Evolutionary conservation across 768 basidiomycete species (phyloP).

Genomic region (Termitomyces titanicus): DNA sequence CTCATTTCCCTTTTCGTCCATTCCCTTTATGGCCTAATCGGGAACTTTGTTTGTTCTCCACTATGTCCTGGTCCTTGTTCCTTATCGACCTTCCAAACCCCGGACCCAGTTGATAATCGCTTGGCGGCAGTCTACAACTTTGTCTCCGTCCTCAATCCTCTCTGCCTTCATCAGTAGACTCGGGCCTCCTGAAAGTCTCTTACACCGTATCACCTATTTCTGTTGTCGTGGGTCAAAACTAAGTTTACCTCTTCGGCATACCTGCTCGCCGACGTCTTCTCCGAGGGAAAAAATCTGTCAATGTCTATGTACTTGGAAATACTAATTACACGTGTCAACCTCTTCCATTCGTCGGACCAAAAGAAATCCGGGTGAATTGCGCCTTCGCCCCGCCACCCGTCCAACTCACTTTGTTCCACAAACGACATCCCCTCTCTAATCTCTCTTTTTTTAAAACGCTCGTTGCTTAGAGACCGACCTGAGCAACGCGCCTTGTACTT

Average conservation of each 20-base stretch:
- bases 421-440: not conserved
- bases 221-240: not conserved
- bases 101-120: not conserved
- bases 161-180: no score
- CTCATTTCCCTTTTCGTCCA: constrained; percentile 13
- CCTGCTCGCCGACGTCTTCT: not conserved
- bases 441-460: no score
- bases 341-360: not conserved
- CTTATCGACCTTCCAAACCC: not conserved
- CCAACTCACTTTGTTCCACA: not conserved
- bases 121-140: not conserved
- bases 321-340: not conserved
- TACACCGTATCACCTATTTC: not conserved
- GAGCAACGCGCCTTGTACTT: not conserved
- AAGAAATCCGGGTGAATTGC: not conserved
- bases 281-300: no score
- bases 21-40: constrained; percentile 13
- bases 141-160: not conserved
- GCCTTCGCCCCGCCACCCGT: not conserved
- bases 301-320: no score
- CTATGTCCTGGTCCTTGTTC: constrained; percentile 16
- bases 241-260: not conserved
- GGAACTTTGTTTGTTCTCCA: constrained; percentile 15
- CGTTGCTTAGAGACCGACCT: not conserved
- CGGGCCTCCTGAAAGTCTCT: not conserved